These are phyloP conservation scores for Akanthomyces dipterigenus DNA, from an alignment of 2,329 filamentous ascomycete species.

Conservation along the genomic window DNA sequence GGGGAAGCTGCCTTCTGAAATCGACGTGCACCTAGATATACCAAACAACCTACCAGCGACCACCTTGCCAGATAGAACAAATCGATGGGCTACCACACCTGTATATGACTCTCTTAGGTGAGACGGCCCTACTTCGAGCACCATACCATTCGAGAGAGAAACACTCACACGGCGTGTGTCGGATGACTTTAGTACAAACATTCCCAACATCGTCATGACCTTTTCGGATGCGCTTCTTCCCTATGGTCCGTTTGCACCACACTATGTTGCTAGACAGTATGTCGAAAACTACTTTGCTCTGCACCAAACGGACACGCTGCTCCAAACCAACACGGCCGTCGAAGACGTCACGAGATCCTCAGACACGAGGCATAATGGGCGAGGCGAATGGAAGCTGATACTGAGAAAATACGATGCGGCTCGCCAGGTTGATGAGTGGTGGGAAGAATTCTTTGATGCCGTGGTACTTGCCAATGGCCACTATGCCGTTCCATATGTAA, in stretches of 20 bases:
- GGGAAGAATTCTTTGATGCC: conserved; percentile 44
- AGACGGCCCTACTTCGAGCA: conserved; percentile 15
- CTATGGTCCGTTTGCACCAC: conserved; percentile 50
- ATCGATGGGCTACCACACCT: conserved; percentile 41
- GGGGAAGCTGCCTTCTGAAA: conserved; percentile 36
- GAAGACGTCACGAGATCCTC: conserved; percentile 37
- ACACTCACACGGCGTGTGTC: neutral
- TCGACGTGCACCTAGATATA: conserved; percentile 39
- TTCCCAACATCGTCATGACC: conserved; percentile 49
- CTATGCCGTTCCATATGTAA: conserved; percentile 40
- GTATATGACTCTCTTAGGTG: conserved; percentile 47
- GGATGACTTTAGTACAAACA: conserved; percentile 39
- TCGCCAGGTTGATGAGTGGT: conserved; percentile 43
- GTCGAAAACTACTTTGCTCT: conserved; percentile 48
- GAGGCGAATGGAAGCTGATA: conserved; percentile 38
- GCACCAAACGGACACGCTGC: conserved; percentile 38
- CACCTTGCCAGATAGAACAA: conserved; percentile 34
- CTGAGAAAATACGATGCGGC: conserved; percentile 39
- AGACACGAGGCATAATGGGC: neutral
- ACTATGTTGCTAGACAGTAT: conserved; percentile 48
- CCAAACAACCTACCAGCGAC: conserved; percentile 35
- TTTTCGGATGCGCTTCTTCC: conserved; percentile 47
- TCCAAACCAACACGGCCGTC: conserved; percentile 45
- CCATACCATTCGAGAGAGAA: neutral
- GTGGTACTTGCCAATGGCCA: conserved; percentile 38